phyloP scores from a whole-genome alignment of 805 yeast genomes.

The Kockiozyma suomiensis region DNA sequence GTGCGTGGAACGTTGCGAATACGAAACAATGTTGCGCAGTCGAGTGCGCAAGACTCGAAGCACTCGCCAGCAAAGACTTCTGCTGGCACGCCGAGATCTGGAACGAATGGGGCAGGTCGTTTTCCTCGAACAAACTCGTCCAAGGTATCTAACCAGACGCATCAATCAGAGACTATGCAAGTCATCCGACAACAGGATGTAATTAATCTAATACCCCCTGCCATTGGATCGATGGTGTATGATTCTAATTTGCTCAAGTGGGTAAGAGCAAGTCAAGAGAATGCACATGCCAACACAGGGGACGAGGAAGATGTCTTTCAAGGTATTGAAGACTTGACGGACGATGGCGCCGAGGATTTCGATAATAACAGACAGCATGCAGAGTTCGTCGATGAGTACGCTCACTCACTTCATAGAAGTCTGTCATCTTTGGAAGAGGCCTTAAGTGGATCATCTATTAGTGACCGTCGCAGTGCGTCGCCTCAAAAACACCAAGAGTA shows the following conservation, averaged over 20 bases:
- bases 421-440: conserved; percentile 24
- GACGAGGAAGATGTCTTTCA: conserved; percentile 36
- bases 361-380: conserved; percentile 11
- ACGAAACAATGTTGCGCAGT: not conserved
- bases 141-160: conserved; percentile 14
- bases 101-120: not conserved
- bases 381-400: conserved; percentile 16
- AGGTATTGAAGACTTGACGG: conserved; percentile 37
- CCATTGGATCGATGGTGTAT: conserved; percentile 13
- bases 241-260: conserved; percentile 34
- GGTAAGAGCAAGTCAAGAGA: conserved; percentile 17
- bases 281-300: conserved; percentile 11
- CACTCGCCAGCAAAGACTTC: not conserved
- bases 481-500: conserved; percentile 15
- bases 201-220: conserved; percentile 8
- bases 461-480: conserved; percentile 7
- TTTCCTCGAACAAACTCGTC: conserved; percentile 1
- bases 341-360: conserved; percentile 1
- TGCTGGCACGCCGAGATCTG: not conserved
- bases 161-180: conserved; percentile 29
- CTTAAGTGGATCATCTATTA: conserved; percentile 7
- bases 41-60: not conserved
- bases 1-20: not conserved
- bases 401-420: conserved; percentile 18
- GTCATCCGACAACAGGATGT: conserved; percentile 30